Conservation (phyloP, 306 rosid genomes). For the Ceratonia siliqua region DNA sequence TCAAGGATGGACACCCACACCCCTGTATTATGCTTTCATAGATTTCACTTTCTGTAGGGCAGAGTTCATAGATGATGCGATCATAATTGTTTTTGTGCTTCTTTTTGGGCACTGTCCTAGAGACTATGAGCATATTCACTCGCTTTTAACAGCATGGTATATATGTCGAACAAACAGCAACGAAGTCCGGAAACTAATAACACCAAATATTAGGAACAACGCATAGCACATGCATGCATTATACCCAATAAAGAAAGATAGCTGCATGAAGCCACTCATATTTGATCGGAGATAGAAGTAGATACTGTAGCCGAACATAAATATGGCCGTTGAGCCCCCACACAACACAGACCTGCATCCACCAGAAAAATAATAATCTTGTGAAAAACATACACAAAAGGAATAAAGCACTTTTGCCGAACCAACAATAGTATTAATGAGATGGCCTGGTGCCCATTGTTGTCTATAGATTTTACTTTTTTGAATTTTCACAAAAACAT, state of each 20-base stretch:
- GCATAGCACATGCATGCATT: constrained; percentile 62
- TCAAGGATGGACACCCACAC: constrained; percentile 19
- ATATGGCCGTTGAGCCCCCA: constrained; percentile 52
- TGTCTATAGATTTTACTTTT: background rate
- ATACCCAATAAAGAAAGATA: constrained; percentile 73
- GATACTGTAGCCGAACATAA: constrained; percentile 48
- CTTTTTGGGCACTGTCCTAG: background rate
- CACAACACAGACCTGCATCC: constrained; percentile 72
- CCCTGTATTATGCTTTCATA: constrained; percentile 4
- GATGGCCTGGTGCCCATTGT: background rate
- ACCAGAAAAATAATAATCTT: constrained; percentile 4
- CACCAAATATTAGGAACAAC: constrained; percentile 46
- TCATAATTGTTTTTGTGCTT: background rate
- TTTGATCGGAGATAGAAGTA: constrained; percentile 69
- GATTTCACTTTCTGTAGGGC: constrained; percentile 24
- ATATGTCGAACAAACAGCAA: constrained; percentile 67
- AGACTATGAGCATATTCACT: constrained; percentile 44
- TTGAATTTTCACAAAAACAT: background rate
- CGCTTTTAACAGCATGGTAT: constrained; percentile 72
- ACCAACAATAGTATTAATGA: background rate
- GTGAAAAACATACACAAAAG: constrained; percentile 19
- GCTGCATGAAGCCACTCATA: constrained; percentile 79
- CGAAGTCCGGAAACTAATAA: constrained; percentile 68
- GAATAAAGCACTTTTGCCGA: background rate
- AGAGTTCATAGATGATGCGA: constrained; percentile 2